Conservation (phyloP, 2,329 filamentous ascomycete genomes). For the Ophiostoma himal-ulmi region DNA sequence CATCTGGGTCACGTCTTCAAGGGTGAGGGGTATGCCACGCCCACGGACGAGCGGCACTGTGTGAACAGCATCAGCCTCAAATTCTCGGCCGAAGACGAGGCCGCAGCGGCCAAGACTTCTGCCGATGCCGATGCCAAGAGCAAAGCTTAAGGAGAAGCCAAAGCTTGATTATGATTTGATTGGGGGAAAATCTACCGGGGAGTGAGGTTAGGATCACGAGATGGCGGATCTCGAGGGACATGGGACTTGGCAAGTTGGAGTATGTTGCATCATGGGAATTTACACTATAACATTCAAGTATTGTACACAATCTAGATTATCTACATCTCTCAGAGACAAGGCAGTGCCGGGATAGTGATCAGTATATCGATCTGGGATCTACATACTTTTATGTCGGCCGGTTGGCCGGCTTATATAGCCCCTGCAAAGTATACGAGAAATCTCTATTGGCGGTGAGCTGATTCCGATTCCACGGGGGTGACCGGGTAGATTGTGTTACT, state of each 20-base stretch:
- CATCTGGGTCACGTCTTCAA: constrained; percentile 90
- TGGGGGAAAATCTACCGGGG: neutral
- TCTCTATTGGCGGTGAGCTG: neutral
- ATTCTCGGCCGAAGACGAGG: constrained; percentile 60
- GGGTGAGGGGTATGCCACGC: constrained; percentile 74
- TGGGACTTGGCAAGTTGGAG: neutral
- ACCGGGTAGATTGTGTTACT: neutral
- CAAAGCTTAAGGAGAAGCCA: constrained; percentile 15
- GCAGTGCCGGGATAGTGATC: neutral
- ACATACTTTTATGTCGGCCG: neutral
- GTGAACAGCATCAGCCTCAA: constrained; percentile 90
- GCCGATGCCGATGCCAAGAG: constrained; percentile 12
- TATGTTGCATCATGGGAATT: neutral
- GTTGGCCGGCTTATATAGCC: neutral
- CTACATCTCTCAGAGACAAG: neutral
- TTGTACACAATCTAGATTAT: neutral
- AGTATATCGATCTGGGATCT: neutral
- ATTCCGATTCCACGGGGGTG: neutral
- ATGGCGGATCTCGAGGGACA: neutral
- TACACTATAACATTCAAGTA: neutral
- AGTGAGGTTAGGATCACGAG: neutral
- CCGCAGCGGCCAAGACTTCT: constrained; percentile 13
- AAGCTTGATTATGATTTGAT: neutral
- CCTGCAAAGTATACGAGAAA: neutral
- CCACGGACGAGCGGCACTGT: constrained; percentile 94